Evolutionary conservation across 306 rosid species (phyloP).

Genomic region (Biancaea sappan): DNA sequence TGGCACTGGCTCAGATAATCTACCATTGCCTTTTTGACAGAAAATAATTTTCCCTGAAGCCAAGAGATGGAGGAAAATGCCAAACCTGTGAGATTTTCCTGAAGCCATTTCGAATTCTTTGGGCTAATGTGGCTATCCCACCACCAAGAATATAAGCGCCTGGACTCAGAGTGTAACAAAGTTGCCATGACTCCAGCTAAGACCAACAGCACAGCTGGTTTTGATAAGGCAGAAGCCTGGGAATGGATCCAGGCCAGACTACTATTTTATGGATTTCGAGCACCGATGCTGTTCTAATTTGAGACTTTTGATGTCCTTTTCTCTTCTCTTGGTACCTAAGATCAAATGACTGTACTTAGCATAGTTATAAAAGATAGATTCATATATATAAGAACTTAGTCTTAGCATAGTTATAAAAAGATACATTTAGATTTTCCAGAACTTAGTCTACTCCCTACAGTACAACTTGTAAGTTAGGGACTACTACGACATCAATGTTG

Average conservation of each 20-base stretch:
- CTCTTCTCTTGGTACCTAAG: conserved; percentile 44
- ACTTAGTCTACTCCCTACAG: conserved; percentile 10
- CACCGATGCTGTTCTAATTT: conserved; percentile 27
- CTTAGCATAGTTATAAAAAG: neutral
- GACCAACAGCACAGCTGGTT: conserved; percentile 59
- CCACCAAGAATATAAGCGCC: conserved; percentile 99
- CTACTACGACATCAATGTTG: neutral
- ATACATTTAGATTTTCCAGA: conserved; percentile 16
- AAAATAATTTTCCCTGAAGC: conserved; percentile 18
- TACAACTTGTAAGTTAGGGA: conserved; percentile 22
- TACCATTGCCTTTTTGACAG: conserved; percentile 9
- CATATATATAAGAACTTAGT: conserved; percentile 17
- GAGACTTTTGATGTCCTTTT: conserved; percentile 27
- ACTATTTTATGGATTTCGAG: conserved; percentile 34
- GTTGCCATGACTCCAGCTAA: conserved; percentile 83
- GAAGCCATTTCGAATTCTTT: conserved; percentile 98
- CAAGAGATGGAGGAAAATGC: conserved; percentile 23
- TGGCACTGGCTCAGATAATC: conserved; percentile 1
- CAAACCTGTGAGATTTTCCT: conserved; percentile 92
- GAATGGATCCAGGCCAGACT: conserved; percentile 74
- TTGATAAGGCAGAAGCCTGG: conserved; percentile 57
- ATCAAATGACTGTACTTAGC: neutral
- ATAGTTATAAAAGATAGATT: conserved; percentile 6
- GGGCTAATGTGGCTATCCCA: conserved; percentile 99
- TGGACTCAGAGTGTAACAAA: conserved; percentile 73